phyloP scores from a whole-genome alignment of 2,329 filamentous ascomycete genomes.

The Trichophyton simii region DNA sequence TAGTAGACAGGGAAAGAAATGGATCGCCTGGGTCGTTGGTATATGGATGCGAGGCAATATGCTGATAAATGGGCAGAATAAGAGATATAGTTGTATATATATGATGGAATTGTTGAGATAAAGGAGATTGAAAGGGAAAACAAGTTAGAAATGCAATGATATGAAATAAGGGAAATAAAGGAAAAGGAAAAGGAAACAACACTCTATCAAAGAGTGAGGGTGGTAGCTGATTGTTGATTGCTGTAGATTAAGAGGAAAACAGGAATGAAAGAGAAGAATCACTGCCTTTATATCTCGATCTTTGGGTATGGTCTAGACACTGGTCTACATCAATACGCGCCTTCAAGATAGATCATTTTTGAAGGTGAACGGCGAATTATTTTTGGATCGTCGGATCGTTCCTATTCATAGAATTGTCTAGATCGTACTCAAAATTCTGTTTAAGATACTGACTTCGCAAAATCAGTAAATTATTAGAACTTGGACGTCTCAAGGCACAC shows the following conservation, averaged over 20 bases:
- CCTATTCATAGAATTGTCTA: not conserved
- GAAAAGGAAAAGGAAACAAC: not conserved
- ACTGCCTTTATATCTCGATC: not conserved
- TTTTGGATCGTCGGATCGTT: not conserved
- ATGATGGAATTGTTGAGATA: not conserved
- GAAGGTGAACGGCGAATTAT: not conserved
- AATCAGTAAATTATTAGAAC: not conserved
- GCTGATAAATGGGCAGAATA: not conserved
- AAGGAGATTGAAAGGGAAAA: slow-evolving; percentile 1
- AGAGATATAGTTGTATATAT: not conserved
- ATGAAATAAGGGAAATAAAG: not conserved
- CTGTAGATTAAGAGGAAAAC: slow-evolving; percentile 1
- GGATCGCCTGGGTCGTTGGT: not conserved
- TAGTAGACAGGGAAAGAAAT: not conserved
- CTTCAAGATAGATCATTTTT: not conserved
- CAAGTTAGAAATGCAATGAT: not conserved
- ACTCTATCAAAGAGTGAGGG: slow-evolving; percentile 4
- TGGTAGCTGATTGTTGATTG: not conserved
- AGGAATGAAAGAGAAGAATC: not conserved
- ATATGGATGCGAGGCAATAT: not conserved
- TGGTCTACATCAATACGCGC: not conserved
- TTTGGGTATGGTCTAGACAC: not conserved
- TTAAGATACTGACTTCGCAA: not conserved
- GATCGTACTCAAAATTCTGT: not conserved
- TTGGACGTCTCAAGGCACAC: not conserved